phyloP scores from a whole-genome alignment of 768 basidiomycete species.

The Cystoderma amianthinum region DNA sequence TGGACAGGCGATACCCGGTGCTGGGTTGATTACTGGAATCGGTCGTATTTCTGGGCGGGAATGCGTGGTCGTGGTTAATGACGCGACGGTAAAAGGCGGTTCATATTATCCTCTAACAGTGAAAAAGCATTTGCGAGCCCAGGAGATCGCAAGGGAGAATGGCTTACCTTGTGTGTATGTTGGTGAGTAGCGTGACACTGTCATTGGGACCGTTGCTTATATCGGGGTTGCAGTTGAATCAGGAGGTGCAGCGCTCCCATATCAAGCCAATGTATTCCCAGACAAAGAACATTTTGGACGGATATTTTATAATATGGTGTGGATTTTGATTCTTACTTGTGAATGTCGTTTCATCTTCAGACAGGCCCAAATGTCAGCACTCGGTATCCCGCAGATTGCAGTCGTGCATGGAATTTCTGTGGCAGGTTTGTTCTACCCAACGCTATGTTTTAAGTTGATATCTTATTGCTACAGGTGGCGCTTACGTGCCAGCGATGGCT shows the following conservation, averaged over 20 bases:
- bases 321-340: constrained; percentile 8
- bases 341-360: not conserved
- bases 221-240: constrained; percentile 71
- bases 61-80: constrained; percentile 90
- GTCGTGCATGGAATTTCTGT: constrained; percentile 94
- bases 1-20: constrained; percentile 70
- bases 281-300: constrained; percentile 94
- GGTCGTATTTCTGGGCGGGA: constrained; percentile 75
- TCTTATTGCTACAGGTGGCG: constrained; percentile 49
- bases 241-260: constrained; percentile 87
- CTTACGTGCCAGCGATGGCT: constrained; percentile 95
- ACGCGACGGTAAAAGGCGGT: constrained; percentile 90
- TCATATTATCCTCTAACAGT: constrained; percentile 90
- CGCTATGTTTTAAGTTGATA: not conserved
- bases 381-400: constrained; percentile 87
- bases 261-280: constrained; percentile 92
- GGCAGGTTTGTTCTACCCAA: constrained; percentile 44
- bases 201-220: not conserved
- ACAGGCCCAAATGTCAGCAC: constrained; percentile 88
- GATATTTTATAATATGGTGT: constrained; percentile 95
- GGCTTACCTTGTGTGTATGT: constrained; percentile 87
- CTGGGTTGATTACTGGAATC: constrained; percentile 86
- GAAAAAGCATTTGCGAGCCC: constrained; percentile 93
- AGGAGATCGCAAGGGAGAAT: constrained; percentile 91
- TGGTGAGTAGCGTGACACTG: constrained; percentile 39